Conservation (phyloP, 768 basidiomycete species). For the Boletus subcaerulescens region DNA sequence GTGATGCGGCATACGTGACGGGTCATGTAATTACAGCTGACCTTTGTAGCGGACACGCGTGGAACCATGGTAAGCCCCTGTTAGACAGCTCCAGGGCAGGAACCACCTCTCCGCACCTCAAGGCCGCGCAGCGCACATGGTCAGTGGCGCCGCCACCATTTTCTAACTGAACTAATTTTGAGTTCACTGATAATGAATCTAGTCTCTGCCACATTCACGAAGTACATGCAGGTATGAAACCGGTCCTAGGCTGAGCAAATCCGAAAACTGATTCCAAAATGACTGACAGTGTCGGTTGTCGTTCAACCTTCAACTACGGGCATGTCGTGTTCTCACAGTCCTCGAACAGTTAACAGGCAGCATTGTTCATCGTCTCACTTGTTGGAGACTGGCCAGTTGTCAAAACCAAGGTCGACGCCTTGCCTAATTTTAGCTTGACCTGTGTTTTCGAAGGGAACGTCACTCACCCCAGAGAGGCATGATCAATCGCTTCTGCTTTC, state of each 20-base stretch:
- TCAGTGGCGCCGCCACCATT: background rate
- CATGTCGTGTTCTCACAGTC: background rate
- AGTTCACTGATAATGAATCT: background rate
- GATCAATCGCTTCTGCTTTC: conserved; percentile 69
- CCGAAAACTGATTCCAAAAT: background rate
- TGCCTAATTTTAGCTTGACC: conserved; percentile 13
- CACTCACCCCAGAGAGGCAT: conserved; percentile 69
- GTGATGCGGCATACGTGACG: too few species aligned
- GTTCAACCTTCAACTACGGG: background rate
- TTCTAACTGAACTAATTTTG: background rate
- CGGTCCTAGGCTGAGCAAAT: background rate
- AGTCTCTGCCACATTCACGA: background rate
- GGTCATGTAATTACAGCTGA: too few species aligned
- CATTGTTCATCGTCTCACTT: background rate
- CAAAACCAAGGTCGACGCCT: conserved; percentile 69
- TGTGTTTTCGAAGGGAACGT: background rate
- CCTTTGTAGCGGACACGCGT: too few species aligned
- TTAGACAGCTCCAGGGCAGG: too few species aligned
- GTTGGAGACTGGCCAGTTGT: conserved; percentile 47
- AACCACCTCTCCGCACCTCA: too few species aligned
- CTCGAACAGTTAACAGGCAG: background rate
- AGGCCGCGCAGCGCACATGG: background rate
- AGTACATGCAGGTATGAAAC: background rate
- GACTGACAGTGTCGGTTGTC: background rate
- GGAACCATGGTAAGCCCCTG: too few species aligned